A percentile compares a stretch with the other conserved stretches of the same genome.
Conservation (phyloP, 1,284 basidiomycete species). For the Apiotrichum domesticum region DNA sequence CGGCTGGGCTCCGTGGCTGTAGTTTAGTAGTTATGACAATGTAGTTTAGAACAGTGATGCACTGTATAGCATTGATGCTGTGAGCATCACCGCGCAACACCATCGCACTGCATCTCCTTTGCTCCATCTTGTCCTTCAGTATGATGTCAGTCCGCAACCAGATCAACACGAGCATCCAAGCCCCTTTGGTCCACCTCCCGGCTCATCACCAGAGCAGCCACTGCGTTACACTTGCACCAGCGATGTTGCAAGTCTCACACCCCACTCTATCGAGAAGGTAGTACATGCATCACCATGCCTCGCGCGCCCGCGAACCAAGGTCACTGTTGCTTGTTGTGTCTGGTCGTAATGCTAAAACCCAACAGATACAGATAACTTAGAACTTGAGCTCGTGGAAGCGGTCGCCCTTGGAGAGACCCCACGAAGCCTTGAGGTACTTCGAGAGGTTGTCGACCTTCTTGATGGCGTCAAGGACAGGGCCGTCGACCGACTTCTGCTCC, state of each 20-base stretch:
- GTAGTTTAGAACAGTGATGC: no score
- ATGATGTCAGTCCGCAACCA: no score
- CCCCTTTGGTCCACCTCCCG: no score
- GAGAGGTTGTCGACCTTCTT: conserved; percentile 88
- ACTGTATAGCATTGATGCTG: background rate
- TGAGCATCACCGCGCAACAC: no score
- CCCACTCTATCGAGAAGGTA: conserved; percentile 16
- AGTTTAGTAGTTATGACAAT: conserved; percentile 12
- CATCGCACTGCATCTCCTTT: no score
- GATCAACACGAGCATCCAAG: no score
- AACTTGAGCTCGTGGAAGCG: conserved; percentile 50
- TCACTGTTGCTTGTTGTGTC: conserved; percentile 3
- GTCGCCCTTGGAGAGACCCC: conserved; percentile 87
- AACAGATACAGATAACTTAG: conserved; percentile 24
- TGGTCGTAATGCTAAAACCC: conserved; percentile 2
- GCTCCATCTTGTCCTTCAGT: no score
- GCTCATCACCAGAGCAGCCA: no score
- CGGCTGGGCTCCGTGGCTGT: conserved; percentile 79
- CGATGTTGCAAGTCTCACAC: background rate
- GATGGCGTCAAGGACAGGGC: conserved; percentile 72
- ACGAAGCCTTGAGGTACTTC: conserved; percentile 91
- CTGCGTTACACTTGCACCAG: background rate
- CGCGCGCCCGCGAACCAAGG: conserved; percentile 4
- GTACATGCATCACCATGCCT: conserved; percentile 26
- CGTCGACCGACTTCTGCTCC: conserved; percentile 88